phyloP scores from a whole-genome alignment of 805 yeast species.

The Metschnikowia noctiluminum region DNA sequence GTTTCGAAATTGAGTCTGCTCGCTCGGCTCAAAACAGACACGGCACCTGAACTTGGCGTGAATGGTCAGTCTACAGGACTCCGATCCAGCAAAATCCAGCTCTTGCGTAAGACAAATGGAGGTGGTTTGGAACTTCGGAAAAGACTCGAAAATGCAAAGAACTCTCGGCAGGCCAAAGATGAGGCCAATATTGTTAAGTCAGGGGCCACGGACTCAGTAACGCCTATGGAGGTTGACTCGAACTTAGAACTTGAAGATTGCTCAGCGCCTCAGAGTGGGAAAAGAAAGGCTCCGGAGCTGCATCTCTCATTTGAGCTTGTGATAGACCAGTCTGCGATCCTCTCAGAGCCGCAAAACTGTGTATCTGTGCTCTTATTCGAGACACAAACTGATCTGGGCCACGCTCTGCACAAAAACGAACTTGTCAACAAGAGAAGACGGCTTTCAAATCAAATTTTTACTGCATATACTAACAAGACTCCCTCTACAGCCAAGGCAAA shows the following conservation, averaged over 20 bases:
- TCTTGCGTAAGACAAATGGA: constrained; percentile 1
- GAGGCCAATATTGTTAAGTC: not conserved
- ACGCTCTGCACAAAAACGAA: not conserved
- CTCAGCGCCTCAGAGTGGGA: not conserved
- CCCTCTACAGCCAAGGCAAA: constrained; percentile 40
- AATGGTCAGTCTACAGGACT: no score
- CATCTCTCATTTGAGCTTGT: constrained; percentile 5
- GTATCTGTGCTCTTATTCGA: constrained; percentile 9
- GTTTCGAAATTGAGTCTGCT: not conserved
- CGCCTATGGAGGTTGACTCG: constrained; percentile 6
- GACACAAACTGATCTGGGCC: not conserved
- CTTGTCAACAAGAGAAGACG: constrained; percentile 8
- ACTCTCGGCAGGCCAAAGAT: not conserved
- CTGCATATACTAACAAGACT: constrained; percentile 42
- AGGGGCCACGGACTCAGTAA: not conserved
- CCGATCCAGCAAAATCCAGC: not conserved
- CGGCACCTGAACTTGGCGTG: no score
- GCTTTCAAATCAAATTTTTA: constrained; percentile 18
- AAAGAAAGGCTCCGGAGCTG: constrained; percentile 1
- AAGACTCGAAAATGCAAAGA: constrained; percentile 4
- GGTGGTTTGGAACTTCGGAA: constrained; percentile 6
- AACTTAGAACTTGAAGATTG: not conserved
- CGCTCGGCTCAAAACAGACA: not conserved
- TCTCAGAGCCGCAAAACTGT: constrained; percentile 4
- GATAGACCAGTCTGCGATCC: constrained; percentile 9